Evolutionary conservation across 306 rosid genomes (phyloP).

Genomic region (Pachyrhizus erosus): DNA sequence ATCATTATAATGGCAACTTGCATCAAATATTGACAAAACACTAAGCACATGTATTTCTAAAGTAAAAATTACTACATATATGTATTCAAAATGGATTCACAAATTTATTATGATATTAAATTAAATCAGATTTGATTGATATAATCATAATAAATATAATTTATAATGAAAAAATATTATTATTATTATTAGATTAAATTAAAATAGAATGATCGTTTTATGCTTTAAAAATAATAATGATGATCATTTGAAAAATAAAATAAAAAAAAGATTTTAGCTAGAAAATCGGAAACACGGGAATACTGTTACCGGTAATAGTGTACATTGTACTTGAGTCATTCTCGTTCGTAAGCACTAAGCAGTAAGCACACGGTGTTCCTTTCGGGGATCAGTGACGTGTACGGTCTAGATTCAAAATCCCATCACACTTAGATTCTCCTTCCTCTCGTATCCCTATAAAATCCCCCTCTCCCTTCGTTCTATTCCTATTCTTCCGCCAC

Average conservation of each 20-base stretch:
- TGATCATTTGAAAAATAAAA: neutral
- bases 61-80: too few species aligned
- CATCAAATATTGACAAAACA: too few species aligned
- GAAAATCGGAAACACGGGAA: neutral
- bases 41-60: too few species aligned
- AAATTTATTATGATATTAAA: too few species aligned
- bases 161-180: too few species aligned
- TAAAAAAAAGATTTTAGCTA: neutral
- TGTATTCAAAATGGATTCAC: too few species aligned
- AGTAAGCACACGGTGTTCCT: constrained; percentile 24
- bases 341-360: constrained; percentile 22
- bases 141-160: too few species aligned
- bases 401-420: constrained; percentile 65
- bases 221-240: too few species aligned
- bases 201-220: too few species aligned
- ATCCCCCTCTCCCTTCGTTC: neutral
- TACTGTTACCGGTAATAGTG: neutral
- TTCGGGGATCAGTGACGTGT: constrained; percentile 74
- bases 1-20: too few species aligned
- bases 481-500: neutral
- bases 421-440: constrained; percentile 28
- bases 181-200: too few species aligned
- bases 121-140: too few species aligned
- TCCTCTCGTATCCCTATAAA: constrained; percentile 39
- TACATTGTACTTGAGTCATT: constrained; percentile 28